phyloP scores from a whole-genome alignment of 139 green algal species.

The Eudorina sp. region DNA sequence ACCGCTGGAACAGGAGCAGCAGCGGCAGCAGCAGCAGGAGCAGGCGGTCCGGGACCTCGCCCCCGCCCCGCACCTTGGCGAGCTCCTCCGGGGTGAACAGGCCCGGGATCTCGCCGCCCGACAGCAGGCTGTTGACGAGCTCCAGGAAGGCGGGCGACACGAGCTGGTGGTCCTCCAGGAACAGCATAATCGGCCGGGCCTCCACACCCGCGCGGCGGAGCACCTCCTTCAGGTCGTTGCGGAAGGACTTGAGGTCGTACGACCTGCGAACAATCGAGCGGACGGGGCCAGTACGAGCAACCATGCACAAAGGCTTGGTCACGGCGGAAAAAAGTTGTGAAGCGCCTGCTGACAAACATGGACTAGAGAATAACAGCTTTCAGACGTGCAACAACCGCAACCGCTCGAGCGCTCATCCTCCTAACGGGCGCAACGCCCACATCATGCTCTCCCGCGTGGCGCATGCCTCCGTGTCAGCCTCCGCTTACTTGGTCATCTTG shows the following conservation, averaged over 20 bases:
- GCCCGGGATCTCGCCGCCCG: conserved; percentile 79
- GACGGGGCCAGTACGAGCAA: no score
- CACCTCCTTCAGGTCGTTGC: conserved; percentile 79
- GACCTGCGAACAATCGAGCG: no score
- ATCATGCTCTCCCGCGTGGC: no score
- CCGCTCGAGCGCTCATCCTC: no score
- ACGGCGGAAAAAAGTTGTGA: no score
- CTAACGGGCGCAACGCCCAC: no score
- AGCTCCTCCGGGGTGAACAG: conserved; percentile 87
- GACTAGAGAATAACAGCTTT: no score
- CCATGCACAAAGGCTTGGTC: no score
- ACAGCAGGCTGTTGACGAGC: conserved; percentile 78
- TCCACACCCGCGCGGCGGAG: conserved; percentile 69
- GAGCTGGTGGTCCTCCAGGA: conserved; percentile 86
- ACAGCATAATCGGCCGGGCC: conserved; percentile 69
- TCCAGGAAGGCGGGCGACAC: conserved; percentile 69
- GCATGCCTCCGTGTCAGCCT: no score
- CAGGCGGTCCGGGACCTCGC: conserved; percentile 75
- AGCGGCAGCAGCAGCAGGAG: no score
- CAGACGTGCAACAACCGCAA: no score
- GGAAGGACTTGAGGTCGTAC: conserved; percentile 78
- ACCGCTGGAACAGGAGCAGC: not conserved
- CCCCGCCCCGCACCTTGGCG: conserved; percentile 68
- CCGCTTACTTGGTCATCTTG: conserved; percentile 65
- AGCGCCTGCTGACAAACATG: no score